Evolutionary conservation across 371 early-diverging fungal species (phyloP), one percentile per base, ranked within the genome.

Genomic region (Synchytrium microbalum): DNA sequence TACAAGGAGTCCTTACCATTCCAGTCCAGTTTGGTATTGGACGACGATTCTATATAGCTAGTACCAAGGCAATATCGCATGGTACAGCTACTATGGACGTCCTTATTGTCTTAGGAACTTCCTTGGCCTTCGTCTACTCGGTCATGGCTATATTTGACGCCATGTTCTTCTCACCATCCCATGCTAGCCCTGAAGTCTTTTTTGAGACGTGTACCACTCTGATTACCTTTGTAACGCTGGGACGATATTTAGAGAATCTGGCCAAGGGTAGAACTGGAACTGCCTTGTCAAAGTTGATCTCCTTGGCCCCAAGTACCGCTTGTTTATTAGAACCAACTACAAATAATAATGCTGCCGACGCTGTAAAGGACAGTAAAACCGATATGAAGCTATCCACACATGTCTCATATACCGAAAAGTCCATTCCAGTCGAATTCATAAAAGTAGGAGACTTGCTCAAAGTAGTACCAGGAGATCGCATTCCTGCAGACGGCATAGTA

Each of bases 51-150:
- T 88, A 93, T 71, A 64, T 61, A 28, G 78, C 88, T 24, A 86
- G 94, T 1, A 88, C 79, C 72, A 88, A 88, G 69, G 88, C 95
- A 0, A 62, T 93, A 2, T 67, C 70, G 27, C 93, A 94, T 63
- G 82, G 86, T 2, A 82, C 83, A 32, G 89, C 93, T 57, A 97
- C 92, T 28, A 97, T 97, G 98, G 98, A 97, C 72, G 93, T 95
- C n/a, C 75, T 97, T 29, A 84, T 97, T 14, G 80, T 88, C 0
- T 69, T 95, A 1, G 93, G 95, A 19, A 96, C 98, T 0, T 66
- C 89, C 32, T 77, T 88, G 23, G 89, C 96, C 0, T 97, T 88
- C 65, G 63, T 80, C 16, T 95, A 92, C 69, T 88, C 88, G 28
- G 66, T 88, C 30, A 61, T 84, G 23, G 79, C 86, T 1, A 82